These are phyloP conservation scores for Pichia sp. DNA, from an alignment of 1,139 yeast species.

Conservation along the genomic window DNA sequence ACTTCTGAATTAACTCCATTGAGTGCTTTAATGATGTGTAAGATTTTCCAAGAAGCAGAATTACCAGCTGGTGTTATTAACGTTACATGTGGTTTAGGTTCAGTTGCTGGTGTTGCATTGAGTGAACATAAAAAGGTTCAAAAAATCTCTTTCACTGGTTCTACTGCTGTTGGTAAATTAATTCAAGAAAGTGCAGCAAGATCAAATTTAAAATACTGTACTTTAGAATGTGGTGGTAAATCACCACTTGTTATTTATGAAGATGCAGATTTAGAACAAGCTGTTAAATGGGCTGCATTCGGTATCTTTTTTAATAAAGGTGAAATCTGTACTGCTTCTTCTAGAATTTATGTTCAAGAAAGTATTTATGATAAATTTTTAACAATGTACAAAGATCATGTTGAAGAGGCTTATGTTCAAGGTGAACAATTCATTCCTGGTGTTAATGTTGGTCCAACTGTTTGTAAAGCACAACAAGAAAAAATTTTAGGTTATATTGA, in stretches of 20 bases:
- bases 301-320: conserved; percentile 56
- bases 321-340: conserved; percentile 55
- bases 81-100: conserved; percentile 49
- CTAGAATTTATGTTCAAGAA: conserved; percentile 46
- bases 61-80: conserved; percentile 55
- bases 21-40: conserved; percentile 44
- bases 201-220: conserved; percentile 45
- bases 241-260: conserved; percentile 50
- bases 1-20: conserved; percentile 55
- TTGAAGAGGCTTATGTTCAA: conserved; percentile 45
- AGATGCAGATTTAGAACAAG: conserved; percentile 55
- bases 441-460: conserved; percentile 74
- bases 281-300: conserved; percentile 54
- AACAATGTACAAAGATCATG: conserved; percentile 41
- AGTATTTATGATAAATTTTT: conserved; percentile 38
- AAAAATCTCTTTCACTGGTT: conserved; percentile 54
- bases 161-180: conserved; percentile 50
- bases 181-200: conserved; percentile 51
- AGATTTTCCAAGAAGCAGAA: conserved; percentile 44
- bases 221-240: conserved; percentile 60
- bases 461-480: conserved; percentile 56
- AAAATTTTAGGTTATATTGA: conserved; percentile 44
- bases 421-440: conserved; percentile 51
- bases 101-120: conserved; percentile 45
- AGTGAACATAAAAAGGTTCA: conserved; percentile 45